phyloP scores from a whole-genome alignment of 345 rosid genomes.

The Limnanthes douglasii region DNA sequence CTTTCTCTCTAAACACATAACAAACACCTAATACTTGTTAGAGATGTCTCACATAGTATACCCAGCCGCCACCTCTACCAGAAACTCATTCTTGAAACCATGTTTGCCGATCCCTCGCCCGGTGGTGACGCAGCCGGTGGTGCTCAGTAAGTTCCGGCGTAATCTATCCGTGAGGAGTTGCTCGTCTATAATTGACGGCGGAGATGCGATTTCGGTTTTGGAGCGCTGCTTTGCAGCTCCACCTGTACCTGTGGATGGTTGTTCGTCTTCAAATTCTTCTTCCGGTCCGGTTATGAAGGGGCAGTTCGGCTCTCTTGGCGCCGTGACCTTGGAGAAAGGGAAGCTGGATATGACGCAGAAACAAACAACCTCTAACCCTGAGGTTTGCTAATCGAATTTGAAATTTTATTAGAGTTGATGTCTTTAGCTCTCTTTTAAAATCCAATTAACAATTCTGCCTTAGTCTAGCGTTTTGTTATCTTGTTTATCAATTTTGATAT shows the following conservation, averaged over 20 bases:
- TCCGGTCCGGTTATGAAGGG: constrained; percentile 73
- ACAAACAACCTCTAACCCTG: constrained; percentile 44
- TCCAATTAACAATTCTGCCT: no score
- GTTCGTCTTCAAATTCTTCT: constrained; percentile 11
- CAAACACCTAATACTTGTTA: no score
- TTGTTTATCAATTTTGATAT: no score
- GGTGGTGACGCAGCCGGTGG: constrained; percentile 8
- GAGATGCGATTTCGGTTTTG: constrained; percentile 22
- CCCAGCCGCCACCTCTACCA: constrained; percentile 24
- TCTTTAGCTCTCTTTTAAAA: constrained; percentile 2
- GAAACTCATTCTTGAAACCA: constrained; percentile 19
- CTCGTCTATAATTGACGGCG: constrained; percentile 29
- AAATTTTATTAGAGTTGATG: no score
- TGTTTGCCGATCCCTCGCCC: constrained; percentile 18
- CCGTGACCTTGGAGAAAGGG: constrained; percentile 85
- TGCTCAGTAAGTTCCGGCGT: constrained; percentile 22
- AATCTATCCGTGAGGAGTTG: constrained; percentile 17
- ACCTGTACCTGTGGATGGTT: constrained; percentile 12
- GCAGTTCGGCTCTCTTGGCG: constrained; percentile 46
- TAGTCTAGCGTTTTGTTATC: no score
- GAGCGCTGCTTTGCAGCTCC: constrained; percentile 50
- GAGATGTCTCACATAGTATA: constrained; percentile 29
- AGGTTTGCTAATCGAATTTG: no score
- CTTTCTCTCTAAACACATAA: no score
- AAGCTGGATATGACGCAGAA: constrained; percentile 64